A percentile compares a stretch with the other conserved stretches of the same genome.
phyloP scores from a whole-genome alignment of 2,329 filamentous ascomycete species.

The Cercospora zeae-maydis region DNA sequence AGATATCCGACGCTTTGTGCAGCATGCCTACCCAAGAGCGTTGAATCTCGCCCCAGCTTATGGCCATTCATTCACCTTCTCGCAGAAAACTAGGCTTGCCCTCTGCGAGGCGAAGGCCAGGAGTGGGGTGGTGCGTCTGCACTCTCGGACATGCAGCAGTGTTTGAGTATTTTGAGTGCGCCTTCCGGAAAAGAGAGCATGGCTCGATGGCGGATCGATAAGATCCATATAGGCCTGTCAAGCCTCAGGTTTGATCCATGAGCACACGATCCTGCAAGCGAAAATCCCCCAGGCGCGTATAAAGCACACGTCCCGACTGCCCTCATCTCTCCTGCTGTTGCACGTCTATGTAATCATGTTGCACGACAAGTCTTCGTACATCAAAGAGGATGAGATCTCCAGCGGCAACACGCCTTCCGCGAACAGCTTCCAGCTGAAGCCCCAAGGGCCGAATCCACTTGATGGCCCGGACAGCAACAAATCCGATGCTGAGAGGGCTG shows the following conservation, averaged over 20 bases:
- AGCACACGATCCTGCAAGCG: background rate
- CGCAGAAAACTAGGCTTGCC: background rate
- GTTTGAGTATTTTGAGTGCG: background rate
- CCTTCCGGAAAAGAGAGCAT: background rate
- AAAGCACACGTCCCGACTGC: background rate
- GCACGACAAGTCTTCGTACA: conserved; percentile 4
- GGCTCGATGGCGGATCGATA: background rate
- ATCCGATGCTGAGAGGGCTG: conserved; percentile 10
- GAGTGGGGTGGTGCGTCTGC: background rate
- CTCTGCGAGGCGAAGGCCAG: background rate
- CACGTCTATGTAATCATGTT: background rate
- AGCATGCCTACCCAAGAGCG: background rate
- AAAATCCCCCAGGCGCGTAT: background rate
- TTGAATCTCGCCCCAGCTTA: background rate
- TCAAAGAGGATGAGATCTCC: conserved; percentile 5
- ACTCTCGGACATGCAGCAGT: background rate
- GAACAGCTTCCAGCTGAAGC: conserved; percentile 8
- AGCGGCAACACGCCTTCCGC: conserved; percentile 2
- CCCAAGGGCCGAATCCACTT: background rate
- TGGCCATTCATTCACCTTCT: background rate
- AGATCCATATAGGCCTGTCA: background rate
- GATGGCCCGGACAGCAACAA: conserved; percentile 16
- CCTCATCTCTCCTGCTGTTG: background rate
- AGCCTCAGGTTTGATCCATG: background rate
- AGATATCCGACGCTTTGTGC: background rate